phyloP scores from a whole-genome alignment of 805 yeast species.

The Huiozyma sinensis region DNA sequence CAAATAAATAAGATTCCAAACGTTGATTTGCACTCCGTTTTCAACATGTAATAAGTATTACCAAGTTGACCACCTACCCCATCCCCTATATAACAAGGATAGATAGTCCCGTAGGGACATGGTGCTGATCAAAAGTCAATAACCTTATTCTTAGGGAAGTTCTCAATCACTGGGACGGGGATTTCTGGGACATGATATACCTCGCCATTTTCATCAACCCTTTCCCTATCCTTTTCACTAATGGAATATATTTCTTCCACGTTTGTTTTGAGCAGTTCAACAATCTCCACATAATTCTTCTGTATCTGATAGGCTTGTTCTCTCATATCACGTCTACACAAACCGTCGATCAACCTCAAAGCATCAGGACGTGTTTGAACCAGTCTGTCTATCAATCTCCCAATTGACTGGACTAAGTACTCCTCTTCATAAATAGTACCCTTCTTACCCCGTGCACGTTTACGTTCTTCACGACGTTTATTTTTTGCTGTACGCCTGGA shows the following conservation, averaged over 20 bases:
- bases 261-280: constrained; percentile 45
- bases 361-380: constrained; percentile 70
- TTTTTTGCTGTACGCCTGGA: constrained; percentile 88
- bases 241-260: constrained; percentile 68
- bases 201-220: constrained; percentile 82
- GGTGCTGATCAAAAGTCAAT: constrained; percentile 41
- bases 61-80: too few species aligned
- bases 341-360: constrained; percentile 56
- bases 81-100: too few species aligned
- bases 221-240: constrained; percentile 77
- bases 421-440: constrained; percentile 97
- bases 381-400: constrained; percentile 77
- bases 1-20: background rate
- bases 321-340: constrained; percentile 58
- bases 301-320: constrained; percentile 81
- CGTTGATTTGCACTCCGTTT: too few species aligned
- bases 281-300: constrained; percentile 47
- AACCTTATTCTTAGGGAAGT: constrained; percentile 46
- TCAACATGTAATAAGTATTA: too few species aligned
- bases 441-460: constrained; percentile 92
- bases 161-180: constrained; percentile 55
- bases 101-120: too few species aligned
- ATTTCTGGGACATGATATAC: constrained; percentile 68
- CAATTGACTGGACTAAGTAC: constrained; percentile 77
- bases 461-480: constrained; percentile 88